phyloP scores from a whole-genome alignment of 257 asterid species.

The Marsdenia floribunda region DNA sequence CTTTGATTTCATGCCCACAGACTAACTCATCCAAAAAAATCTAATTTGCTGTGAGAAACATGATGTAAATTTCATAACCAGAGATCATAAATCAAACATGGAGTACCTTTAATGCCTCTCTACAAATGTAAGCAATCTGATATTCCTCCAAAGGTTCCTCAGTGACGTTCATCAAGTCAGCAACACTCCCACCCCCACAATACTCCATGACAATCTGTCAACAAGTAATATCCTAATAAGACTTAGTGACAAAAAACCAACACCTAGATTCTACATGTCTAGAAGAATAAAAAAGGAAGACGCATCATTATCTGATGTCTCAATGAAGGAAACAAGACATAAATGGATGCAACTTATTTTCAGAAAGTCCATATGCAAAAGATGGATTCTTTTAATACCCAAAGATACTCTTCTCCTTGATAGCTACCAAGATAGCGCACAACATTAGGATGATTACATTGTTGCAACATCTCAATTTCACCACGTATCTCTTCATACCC shows the following conservation, averaged over 20 bases:
- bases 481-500: constrained; percentile 97
- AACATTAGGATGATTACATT: constrained; percentile 98
- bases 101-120: constrained; percentile 87
- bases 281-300: constrained; percentile 9
- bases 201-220: constrained; percentile 99
- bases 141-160: constrained; percentile 87
- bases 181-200: constrained; percentile 99
- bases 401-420: constrained; percentile 97
- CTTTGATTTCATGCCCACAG: not conserved
- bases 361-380: not conserved
- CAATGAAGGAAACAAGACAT: not conserved
- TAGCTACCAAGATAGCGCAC: constrained; percentile 98
- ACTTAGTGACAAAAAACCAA: constrained; percentile 12
- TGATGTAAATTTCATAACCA: not conserved
- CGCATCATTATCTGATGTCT: constrained; percentile 3
- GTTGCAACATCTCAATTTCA: constrained; percentile 99
- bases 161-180: constrained; percentile 88
- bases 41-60: not conserved
- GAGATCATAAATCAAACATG: constrained; percentile 19
- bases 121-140: constrained; percentile 88
- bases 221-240: constrained; percentile 23
- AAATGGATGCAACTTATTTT: not conserved
- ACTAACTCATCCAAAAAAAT: not conserved
- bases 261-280: not conserved
- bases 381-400: constrained; percentile 54